Percentiles rank a stretch among this genome's conserved stretches.
These are phyloP conservation scores for Taiozyma onychis DNA, from an alignment of 1,139 yeast species.

Conservation along the genomic window DNA sequence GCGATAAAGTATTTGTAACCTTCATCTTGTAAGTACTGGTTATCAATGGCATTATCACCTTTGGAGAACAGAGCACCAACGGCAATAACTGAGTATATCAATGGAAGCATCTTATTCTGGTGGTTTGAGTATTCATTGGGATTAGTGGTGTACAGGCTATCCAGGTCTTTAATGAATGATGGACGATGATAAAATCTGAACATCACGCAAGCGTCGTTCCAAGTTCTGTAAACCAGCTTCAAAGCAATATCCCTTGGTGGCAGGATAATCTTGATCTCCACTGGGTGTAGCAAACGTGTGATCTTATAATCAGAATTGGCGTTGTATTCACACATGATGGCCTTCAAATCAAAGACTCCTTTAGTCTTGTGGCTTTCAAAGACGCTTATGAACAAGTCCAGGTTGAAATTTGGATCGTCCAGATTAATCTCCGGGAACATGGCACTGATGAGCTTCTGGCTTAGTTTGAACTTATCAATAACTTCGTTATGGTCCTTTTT, in stretches of 20 bases:
- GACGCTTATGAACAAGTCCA: slow-evolving; percentile 32
- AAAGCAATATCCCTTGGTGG: slow-evolving; percentile 74
- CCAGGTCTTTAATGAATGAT: slow-evolving; percentile 54
- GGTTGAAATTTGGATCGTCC: slow-evolving; percentile 42
- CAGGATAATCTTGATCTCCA: slow-evolving; percentile 49
- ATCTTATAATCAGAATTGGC: slow-evolving; percentile 1
- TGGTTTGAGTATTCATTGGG: slow-evolving; percentile 65
- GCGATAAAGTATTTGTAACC: slow-evolving; percentile 82
- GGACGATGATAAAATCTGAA: slow-evolving; percentile 86
- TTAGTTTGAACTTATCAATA: slow-evolving; percentile 1
- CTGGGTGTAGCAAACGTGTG: slow-evolving; percentile 6
- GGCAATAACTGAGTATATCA: slow-evolving; percentile 66
- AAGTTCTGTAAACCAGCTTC: slow-evolving; percentile 66
- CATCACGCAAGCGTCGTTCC: slow-evolving; percentile 82
- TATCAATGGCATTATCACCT: slow-evolving; percentile 37
- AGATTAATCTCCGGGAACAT: slow-evolving; percentile 47
- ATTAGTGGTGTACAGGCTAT: slow-evolving; percentile 57
- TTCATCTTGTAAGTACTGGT: slow-evolving; percentile 56
- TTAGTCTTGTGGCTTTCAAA: slow-evolving; percentile 13
- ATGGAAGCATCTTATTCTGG: slow-evolving; percentile 72
- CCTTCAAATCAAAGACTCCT: slow-evolving; percentile 16
- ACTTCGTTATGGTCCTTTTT: slow-evolving; percentile 1
- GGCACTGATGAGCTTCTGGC: slow-evolving; percentile 28
- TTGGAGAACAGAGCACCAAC: slow-evolving; percentile 67
- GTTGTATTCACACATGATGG: slow-evolving; percentile 15